Evolutionary conservation across 306 rosid species (phyloP).

Genomic region (Quercus rubra): DNA sequence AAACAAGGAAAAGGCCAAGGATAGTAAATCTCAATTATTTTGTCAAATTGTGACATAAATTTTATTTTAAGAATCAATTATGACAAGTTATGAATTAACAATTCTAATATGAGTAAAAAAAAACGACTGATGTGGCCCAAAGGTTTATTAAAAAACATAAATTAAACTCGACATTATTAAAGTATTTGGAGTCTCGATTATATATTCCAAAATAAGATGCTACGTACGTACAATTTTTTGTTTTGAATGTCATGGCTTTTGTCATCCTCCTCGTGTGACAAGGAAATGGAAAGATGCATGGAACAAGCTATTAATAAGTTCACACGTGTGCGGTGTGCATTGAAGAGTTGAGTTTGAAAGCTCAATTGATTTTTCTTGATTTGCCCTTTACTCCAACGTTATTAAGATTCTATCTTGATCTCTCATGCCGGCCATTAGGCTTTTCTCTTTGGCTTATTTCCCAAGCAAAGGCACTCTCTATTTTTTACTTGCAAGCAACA

Average conservation of each 20-base stretch:
- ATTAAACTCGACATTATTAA: not conserved
- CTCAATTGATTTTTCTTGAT: not conserved
- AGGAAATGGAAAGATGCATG: not conserved
- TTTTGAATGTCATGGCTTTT: not conserved
- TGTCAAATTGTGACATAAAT: not conserved
- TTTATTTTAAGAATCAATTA: no score
- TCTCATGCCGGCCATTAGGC: not conserved
- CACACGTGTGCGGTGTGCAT: not conserved
- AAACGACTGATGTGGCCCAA: not conserved
- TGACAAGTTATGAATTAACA: not conserved
- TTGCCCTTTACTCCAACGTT: not conserved
- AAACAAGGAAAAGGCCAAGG: not conserved
- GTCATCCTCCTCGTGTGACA: constrained; percentile 5
- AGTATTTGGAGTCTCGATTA: not conserved
- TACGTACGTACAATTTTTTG: not conserved
- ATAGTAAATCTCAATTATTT: not conserved
- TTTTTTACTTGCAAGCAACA: not conserved
- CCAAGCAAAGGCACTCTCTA: constrained; percentile 14
- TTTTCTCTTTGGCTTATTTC: constrained; percentile 7
- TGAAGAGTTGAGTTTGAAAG: not conserved
- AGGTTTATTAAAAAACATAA: not conserved
- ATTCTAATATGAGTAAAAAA: no score
- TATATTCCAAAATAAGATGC: not conserved
- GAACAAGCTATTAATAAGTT: not conserved
- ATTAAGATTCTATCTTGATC: not conserved